These are phyloP conservation scores for Aethionema arabicum DNA, from an alignment of 345 rosid genomes.

Conservation along the genomic window DNA sequence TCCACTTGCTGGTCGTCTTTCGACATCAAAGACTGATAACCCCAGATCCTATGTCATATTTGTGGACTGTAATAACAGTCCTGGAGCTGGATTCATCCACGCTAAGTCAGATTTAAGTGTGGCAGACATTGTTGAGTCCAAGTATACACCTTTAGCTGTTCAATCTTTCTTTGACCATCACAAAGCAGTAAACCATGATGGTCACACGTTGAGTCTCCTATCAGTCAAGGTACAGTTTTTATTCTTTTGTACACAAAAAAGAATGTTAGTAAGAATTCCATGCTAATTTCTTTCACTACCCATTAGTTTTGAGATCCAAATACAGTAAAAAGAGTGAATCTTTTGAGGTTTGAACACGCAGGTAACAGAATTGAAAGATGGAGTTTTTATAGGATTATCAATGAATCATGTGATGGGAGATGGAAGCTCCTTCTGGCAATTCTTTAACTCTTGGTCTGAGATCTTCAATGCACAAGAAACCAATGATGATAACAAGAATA, in stretches of 20 bases:
- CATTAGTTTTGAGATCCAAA: no score
- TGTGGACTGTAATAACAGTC: slow-evolving; percentile 55
- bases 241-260: no score
- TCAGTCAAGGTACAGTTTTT: slow-evolving; percentile 41
- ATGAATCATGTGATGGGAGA: slow-evolving; percentile 57
- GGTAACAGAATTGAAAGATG: slow-evolving; percentile 59
- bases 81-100: slow-evolving; percentile 57
- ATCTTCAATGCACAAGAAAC: slow-evolving; percentile 44
- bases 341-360: slow-evolving; percentile 24
- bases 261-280: no score
- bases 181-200: slow-evolving; percentile 57
- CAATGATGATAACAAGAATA: neutral
- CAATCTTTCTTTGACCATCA: slow-evolving; percentile 66
- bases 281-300: no score
- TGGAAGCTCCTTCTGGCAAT: slow-evolving; percentile 64
- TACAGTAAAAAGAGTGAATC: no score
- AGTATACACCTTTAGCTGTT: slow-evolving; percentile 51
- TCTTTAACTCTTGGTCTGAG: slow-evolving; percentile 61
- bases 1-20: slow-evolving; percentile 65
- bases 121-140: slow-evolving; percentile 47
- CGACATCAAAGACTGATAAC: slow-evolving; percentile 24
- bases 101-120: slow-evolving; percentile 39
- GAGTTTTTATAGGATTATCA: slow-evolving; percentile 62
- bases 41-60: slow-evolving; percentile 43
- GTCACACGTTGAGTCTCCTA: slow-evolving; percentile 50